phyloP scores from a whole-genome alignment of 345 rosid species.

The Reutealis trisperma region DNA sequence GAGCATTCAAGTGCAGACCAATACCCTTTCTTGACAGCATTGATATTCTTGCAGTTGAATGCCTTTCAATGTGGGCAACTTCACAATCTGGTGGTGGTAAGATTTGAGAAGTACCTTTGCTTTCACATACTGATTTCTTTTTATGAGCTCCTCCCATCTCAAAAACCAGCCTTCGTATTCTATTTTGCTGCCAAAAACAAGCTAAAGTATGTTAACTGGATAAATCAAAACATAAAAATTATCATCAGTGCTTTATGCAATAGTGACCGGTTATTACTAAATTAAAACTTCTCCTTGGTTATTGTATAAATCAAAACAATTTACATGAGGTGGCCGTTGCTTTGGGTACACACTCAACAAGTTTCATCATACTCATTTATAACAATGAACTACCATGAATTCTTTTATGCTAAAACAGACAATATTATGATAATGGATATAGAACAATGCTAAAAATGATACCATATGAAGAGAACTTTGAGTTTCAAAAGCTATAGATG shows the following conservation, averaged over 20 bases:
- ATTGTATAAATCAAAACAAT: no score
- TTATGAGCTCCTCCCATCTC: slow-evolving; percentile 47
- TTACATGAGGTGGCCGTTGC: neutral
- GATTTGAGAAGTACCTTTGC: slow-evolving; percentile 28
- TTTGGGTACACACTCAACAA: neutral
- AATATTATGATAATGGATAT: neutral
- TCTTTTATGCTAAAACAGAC: neutral
- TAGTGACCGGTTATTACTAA: no score
- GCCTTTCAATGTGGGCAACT: slow-evolving; percentile 23
- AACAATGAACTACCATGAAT: neutral
- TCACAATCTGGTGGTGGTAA: slow-evolving; percentile 28
- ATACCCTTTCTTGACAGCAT: slow-evolving; percentile 30
- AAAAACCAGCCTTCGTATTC: slow-evolving; percentile 54
- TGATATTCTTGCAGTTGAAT: slow-evolving; percentile 24
- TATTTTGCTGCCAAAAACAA: slow-evolving; percentile 44
- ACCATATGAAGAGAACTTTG: neutral
- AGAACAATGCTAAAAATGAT: neutral
- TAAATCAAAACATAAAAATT: neutral
- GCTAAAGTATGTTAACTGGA: neutral
- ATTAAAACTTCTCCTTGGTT: no score
- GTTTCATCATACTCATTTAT: neutral
- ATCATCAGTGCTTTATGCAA: neutral
- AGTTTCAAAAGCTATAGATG: neutral
- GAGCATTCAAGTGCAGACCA: slow-evolving; percentile 67
- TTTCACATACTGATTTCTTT: slow-evolving; percentile 35